Evolutionary conservation across 2,329 filamentous ascomycete genomes (phyloP), one percentile per base, ranked within the genome.

Genomic region (Thielaviopsis cerberus): DNA sequence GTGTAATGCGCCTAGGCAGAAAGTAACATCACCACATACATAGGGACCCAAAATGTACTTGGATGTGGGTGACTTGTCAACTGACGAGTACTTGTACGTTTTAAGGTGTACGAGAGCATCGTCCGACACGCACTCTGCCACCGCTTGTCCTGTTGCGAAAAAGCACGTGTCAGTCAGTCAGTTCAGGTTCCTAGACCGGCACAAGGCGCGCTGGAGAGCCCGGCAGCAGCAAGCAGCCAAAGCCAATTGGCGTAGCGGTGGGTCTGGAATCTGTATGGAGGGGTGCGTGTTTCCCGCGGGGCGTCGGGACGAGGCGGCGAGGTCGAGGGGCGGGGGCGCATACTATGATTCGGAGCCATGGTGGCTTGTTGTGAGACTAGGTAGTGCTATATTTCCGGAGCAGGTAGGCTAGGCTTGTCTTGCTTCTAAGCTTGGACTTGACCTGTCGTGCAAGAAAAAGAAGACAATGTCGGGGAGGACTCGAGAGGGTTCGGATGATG

Each of bases 11-110:
- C 45, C 45, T 60, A 5, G 23, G 22, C 4, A 13, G 2, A 41
- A 41, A n/a, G 15, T 6, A 51, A 73, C 85, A n/a, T n/a, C n/a
- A n/a, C n/a, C n/a, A n/a, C n/a, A 70, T 85, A 97, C 92, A 75
- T 95, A 98, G 68, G 94, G 91, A 64, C 85, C 86, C 55, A 98
- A 79, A 68, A 98, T 87, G 71, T 97, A 94, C 70, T 90, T 81
- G 59, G 92, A 97, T 61, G 96, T 81, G 62, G 86, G 85, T 55
- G 90, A 96, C 72, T 95, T 91, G 76, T 98, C 92, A 71, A 98
- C 89, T 66, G 86, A 88, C 65, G 89, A 94, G 72, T 98, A 98
- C 69, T 96, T 94, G 82, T 98, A 98, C 61, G 85, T 83, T 72
- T 89, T 92, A 65, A 98, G 83, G 69, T 96, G 90, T 61, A 86